phyloP scores from a whole-genome alignment of 306 rosid genomes.

The Prunus persica region Prunus_persica_NCBIv2 NC_034016.1:9107001-9107500 shows the following conservation, averaged over 20 bases:
- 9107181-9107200: background rate
- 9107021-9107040: background rate
- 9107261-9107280: background rate
- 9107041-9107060: background rate
- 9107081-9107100: background rate
- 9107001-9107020: background rate
- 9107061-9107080: background rate
- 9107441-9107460: background rate
- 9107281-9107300: background rate
- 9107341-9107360: background rate
- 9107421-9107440: background rate
- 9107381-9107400: background rate
- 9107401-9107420: background rate
- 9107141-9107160: background rate
- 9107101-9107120: background rate
- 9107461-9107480: background rate
- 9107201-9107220: background rate
- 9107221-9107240: background rate
- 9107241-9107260: background rate
- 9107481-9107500: background rate
- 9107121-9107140: background rate
- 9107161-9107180: background rate
- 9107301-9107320: background rate
- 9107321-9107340: background rate
- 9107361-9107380: background rate